Evolutionary conservation across 2,329 filamentous ascomycete species (phyloP).

Genomic region (Blumeriella jaapii): DNA sequence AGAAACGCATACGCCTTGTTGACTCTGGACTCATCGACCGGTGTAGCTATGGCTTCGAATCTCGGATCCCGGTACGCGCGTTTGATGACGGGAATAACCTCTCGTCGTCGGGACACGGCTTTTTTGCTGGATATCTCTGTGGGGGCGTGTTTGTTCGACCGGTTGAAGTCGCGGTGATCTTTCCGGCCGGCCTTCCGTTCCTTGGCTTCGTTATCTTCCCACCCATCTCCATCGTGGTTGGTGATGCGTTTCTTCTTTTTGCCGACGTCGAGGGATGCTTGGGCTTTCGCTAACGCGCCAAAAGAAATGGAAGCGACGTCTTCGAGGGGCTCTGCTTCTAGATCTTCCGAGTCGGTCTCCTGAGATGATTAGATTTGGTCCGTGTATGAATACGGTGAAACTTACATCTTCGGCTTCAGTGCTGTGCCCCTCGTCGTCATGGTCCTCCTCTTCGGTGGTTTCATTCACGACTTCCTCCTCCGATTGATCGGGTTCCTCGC

Average conservation of each 20-base stretch:
- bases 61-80: constrained; percentile 65
- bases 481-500: constrained; percentile 16
- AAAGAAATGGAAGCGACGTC: constrained; percentile 60
- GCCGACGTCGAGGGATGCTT: constrained; percentile 46
- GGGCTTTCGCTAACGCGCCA: constrained; percentile 78
- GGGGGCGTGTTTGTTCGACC: constrained; percentile 80
- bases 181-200: constrained; percentile 32
- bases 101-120: constrained; percentile 70
- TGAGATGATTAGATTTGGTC: constrained; percentile 1
- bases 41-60: constrained; percentile 59
- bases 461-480: constrained; percentile 24
- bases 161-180: constrained; percentile 32
- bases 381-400: background rate
- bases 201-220: constrained; percentile 30
- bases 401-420: constrained; percentile 24
- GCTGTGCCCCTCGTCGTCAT: constrained; percentile 16
- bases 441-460: constrained; percentile 21
- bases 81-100: constrained; percentile 54
- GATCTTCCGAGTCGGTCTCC: constrained; percentile 13
- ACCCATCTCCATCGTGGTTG: constrained; percentile 28
- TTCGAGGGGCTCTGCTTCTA: constrained; percentile 15
- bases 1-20: constrained; percentile 77
- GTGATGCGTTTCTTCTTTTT: constrained; percentile 22
- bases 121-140: constrained; percentile 71
- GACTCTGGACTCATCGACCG: constrained; percentile 44